phyloP scores from a whole-genome alignment of 441 rosid genomes.

The Mallotus japonicus region DNA sequence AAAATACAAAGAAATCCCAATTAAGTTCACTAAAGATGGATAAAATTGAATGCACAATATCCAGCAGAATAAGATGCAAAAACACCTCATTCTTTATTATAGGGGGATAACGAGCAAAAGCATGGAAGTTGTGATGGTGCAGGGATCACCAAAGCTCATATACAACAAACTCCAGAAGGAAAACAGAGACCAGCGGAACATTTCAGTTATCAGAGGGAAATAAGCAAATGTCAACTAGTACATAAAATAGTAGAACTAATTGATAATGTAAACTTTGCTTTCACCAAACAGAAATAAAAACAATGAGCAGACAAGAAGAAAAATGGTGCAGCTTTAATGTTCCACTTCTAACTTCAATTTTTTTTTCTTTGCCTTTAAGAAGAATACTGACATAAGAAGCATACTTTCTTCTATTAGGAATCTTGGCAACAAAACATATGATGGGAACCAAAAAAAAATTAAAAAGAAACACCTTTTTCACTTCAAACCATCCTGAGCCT shows the following conservation, averaged over 20 bases:
- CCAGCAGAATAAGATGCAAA: neutral
- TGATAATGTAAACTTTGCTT: neutral
- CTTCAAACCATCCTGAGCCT: slow-evolving; percentile 71
- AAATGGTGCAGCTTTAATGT: neutral
- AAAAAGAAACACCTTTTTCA: slow-evolving; percentile 52
- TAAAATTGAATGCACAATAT: neutral
- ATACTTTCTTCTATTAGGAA: neutral
- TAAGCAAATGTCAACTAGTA: neutral
- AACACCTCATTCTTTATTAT: neutral
- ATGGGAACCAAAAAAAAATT: slow-evolving; percentile 4
- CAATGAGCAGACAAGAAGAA: neutral
- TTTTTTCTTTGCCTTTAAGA: neutral
- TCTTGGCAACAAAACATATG: neutral
- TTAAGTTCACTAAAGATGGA: neutral
- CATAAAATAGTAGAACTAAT: too few species aligned
- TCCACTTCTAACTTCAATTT: neutral
- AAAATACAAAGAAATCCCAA: neutral
- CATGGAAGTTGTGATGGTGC: neutral
- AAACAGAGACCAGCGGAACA: slow-evolving; percentile 4
- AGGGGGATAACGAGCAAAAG: neutral
- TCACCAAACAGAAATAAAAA: neutral
- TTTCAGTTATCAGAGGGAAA: neutral
- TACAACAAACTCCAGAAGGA: neutral
- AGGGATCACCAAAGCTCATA: neutral
- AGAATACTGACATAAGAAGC: neutral